These are phyloP conservation scores for Plantago ovata DNA, from an alignment of 257 asterid species.

Conservation along the genomic window DNA sequence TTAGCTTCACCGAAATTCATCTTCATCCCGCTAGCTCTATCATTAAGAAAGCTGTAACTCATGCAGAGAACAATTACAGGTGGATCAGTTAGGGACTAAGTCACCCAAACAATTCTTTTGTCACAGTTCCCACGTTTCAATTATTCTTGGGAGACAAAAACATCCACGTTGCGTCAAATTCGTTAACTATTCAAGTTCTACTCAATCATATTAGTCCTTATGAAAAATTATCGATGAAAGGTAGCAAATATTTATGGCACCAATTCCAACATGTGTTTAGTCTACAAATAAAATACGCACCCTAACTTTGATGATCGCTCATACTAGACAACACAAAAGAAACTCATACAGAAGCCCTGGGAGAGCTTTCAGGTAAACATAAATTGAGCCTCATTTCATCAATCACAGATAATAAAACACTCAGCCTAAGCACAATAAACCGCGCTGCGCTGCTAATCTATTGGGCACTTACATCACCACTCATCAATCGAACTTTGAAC, in stretches of 20 bases:
- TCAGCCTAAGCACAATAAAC: too few relatives aligned
- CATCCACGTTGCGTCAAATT: not conserved
- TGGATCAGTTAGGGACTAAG: conserved; percentile 9
- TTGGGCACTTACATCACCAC: conserved; percentile 1
- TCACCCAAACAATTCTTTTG: conserved; percentile 12
- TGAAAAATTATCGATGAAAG: not conserved
- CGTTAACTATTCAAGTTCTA: conserved; percentile 3
- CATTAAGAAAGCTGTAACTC: not conserved
- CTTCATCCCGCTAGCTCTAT: too few relatives aligned
- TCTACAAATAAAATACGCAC: not conserved
- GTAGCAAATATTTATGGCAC: not conserved
- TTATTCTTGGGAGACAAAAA: conserved; percentile 13
- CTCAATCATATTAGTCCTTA: not conserved
- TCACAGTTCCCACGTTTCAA: conserved; percentile 7
- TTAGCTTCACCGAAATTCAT: too few relatives aligned
- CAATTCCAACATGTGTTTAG: conserved; percentile 2
- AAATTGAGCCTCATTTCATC: too few relatives aligned
- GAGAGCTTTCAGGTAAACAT: too few relatives aligned
- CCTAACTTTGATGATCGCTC: not conserved
- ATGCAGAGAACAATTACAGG: not conserved
- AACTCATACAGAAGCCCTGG: too few relatives aligned
- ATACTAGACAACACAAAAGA: too few relatives aligned
- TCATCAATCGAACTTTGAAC: too few relatives aligned
- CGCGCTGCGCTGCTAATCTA: not conserved
- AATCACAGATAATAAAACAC: too few relatives aligned